Base-by-base conservation (phyloP, 2,329 filamentous ascomycete species). In the Zymoseptoria passerinii region DNA sequence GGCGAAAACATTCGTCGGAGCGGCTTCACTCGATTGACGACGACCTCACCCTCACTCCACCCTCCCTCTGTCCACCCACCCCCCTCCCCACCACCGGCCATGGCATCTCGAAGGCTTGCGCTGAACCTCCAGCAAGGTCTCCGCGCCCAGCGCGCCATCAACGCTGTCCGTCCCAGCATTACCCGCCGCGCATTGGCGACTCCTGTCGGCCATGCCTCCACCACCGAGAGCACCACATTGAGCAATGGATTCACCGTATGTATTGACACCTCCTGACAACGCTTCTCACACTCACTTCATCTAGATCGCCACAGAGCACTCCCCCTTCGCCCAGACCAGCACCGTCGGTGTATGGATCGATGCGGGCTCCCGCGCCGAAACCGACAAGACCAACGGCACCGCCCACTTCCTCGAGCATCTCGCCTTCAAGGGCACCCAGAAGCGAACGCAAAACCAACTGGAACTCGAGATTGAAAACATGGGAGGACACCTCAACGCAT, bases 381-480 rank as follows among this genome's bases (percentile, higher is more conserved):
- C 94, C 70, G 87, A 94, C 80, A 91, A 91, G 85, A 97, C 90
- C 74, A 99, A 97, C 81, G 94, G 94, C 79, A 99, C 94, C 71
- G 94, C 94, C 73, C 94, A 99, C 82, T 99, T 99, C 83, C 86
- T 99, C 71, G 94, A 99, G 84, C 94, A 99, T 82, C 85, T 99
- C 77, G 95, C 95, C 71, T 99, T 99, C 87, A 99, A 99, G 92
- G 94, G 94, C 70, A 99, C 94, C 68, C 83, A 88, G 77, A 95
- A 89, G 81, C 86, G 94, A 78, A 91, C 89, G 66, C 94, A 99
- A 79, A 89, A 95, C 76, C 94, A 99, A 81, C 83, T 99, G 75
- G 94, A 99, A 82, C 87, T 99, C 66, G 94, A 99, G 82, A 97
- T 99, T 74, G 94, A 99, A 84, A 99, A 99, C 81, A 96, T 99